Evolutionary conservation across 2,329 filamentous ascomycete species (phyloP).

Genomic region (Apiospora marii): DNA sequence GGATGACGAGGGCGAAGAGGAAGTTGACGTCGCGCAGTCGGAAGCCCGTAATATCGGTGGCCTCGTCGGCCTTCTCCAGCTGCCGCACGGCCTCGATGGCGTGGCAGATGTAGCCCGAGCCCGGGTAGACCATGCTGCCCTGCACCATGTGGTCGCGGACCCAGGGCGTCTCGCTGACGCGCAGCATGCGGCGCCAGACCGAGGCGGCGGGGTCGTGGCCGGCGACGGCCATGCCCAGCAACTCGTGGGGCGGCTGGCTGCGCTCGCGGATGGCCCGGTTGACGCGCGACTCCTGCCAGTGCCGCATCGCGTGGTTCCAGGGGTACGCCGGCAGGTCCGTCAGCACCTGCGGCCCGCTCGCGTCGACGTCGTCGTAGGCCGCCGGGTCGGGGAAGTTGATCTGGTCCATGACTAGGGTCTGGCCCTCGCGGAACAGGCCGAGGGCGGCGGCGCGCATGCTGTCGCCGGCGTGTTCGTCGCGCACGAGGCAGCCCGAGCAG

Average conservation of each 20-base stretch:
- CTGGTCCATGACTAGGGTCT: neutral
- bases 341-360: neutral
- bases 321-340: neutral
- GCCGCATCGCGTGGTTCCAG: neutral
- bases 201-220: neutral
- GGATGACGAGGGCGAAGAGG: neutral
- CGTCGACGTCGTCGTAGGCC: neutral
- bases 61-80: neutral
- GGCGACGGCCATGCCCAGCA: neutral
- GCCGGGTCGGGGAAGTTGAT: neutral
- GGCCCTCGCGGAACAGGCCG: neutral
- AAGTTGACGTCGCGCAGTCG: neutral
- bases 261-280: neutral
- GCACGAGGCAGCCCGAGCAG: constrained; percentile 30
- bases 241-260: neutral
- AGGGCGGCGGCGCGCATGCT: constrained; percentile 25
- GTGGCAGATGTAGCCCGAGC: neutral
- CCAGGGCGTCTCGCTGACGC: neutral
- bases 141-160: neutral
- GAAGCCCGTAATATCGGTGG: neutral
- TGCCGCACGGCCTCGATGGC: neutral
- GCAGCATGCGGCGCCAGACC: neutral
- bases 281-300: neutral
- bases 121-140: neutral
- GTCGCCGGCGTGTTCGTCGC: constrained; percentile 31